Base-by-base conservation (phyloP, 345 rosid genomes). In the Syzygium aromaticum region DNA sequence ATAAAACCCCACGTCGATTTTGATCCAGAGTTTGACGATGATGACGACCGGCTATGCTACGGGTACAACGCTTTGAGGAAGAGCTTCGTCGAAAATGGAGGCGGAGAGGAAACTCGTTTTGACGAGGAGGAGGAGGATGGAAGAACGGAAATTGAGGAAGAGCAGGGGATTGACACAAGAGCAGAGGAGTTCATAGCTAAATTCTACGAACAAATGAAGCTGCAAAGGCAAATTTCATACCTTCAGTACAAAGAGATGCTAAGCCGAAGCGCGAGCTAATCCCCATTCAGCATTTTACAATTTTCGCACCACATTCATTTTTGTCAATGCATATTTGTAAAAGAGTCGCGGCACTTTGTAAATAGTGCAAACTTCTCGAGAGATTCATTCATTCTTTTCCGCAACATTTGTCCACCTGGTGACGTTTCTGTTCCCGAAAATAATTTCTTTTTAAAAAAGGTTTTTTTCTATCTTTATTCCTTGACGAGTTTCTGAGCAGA, bases 141-240 rank as follows among this genome's bases (percentile, higher is more conserved):
- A 61, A 61, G 67, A n/a, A 91, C 77, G 38, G 87, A 56, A 15
- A 85, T 73, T 0, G 86, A 16, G 4, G 98, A 94, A 53, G 84
- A 56, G 77, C 91, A 94, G 88, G 99, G 91, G 83, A 95, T 98
- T 84, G 99, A 98, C 89, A 86, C 87, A 63, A 94, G 93, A 89
- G 99, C 99, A 5, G 99, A 95, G 89, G 91, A 93, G 95, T 97
- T 97, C 86, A 97, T 95, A 83, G 95, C 96, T 30, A 90, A 92
- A 53, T 96, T 96, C 91, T 93, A 94, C 86, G 87, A 91, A 87
- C 96, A 95, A 88, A 93, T 96, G 87, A 98, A 92, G 93, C 91
- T 96, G 87, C 99, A 96, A 87, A 93, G 98, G 84, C 97, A 96
- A 92, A 87, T 94, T 85, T 98, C 98, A 11, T 93, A 90, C 89